Evolutionary conservation across 192 early-diverging fungal species (phyloP).

Genomic region (Rhizoclosmatium globosum): DNA sequence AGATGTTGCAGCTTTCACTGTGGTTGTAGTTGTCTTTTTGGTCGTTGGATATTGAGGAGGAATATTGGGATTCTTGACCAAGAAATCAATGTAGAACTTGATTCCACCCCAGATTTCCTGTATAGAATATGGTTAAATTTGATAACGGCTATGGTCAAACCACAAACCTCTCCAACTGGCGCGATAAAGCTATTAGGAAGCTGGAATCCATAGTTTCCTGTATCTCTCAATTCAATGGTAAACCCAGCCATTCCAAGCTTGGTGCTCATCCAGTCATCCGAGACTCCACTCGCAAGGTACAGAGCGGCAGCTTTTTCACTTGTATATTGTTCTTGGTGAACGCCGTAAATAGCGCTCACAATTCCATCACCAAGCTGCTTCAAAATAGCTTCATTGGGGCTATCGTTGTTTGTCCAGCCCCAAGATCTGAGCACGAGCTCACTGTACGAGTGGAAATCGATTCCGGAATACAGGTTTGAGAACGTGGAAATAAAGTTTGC

Average conservation of each 20-base stretch:
- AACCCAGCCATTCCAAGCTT: conserved; percentile 34
- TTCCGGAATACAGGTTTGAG: conserved; percentile 43
- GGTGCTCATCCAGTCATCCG: conserved; percentile 31
- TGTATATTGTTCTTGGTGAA: conserved; percentile 11
- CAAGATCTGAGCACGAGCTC: conserved; percentile 32
- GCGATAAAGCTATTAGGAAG: conserved; percentile 37
- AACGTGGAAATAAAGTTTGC: conserved; percentile 45
- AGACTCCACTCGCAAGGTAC: conserved; percentile 37
- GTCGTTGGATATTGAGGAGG: conserved; percentile 8
- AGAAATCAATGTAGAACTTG: conserved; percentile 18
- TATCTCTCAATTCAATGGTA: conserved; percentile 43
- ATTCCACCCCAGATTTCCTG: conserved; percentile 20
- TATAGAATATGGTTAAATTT: neutral
- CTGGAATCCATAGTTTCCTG: conserved; percentile 39
- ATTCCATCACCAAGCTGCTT: conserved; percentile 36
- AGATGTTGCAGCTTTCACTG: neutral
- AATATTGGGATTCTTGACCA: conserved; percentile 8
- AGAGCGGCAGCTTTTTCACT: conserved; percentile 12
- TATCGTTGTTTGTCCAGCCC: conserved; percentile 26
- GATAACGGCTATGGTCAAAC: neutral
- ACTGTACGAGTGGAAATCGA: conserved; percentile 53
- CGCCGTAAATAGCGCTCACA: neutral
- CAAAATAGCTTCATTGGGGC: conserved; percentile 30
- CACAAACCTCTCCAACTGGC: conserved; percentile 39
- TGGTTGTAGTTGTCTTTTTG: neutral